phyloP scores from a whole-genome alignment of 257 asterid genomes.

The Rubia yunnanensis region DNA sequence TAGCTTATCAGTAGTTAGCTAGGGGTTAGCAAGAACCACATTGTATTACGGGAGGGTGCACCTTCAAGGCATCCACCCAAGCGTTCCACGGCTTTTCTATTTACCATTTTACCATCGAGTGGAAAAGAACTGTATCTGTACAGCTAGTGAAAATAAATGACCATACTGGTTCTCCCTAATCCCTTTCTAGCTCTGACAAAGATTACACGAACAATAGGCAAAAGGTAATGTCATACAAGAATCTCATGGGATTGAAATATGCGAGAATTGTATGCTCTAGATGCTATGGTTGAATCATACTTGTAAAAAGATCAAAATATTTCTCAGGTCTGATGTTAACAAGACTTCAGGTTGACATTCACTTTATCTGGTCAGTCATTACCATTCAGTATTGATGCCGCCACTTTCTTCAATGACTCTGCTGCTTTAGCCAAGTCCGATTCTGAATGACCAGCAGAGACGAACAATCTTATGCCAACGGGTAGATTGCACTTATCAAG shows the following conservation, averaged over 20 bases:
- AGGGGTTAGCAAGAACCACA: too few relatives aligned
- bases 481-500: not conserved
- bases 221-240: not conserved
- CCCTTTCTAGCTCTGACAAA: not conserved
- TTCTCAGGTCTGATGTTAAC: not conserved
- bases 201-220: not conserved
- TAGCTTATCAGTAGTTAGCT: too few relatives aligned
- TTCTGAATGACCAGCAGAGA: constrained; percentile 76
- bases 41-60: too few relatives aligned
- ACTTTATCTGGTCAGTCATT: constrained; percentile 14
- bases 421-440: constrained; percentile 57
- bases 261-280: constrained; percentile 1
- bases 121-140: not conserved
- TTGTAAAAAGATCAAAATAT: not conserved
- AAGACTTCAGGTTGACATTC: not conserved
- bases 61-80: too few relatives aligned
- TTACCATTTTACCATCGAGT: too few relatives aligned
- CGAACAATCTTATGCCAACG: constrained; percentile 13
- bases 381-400: constrained; percentile 29
- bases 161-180: not conserved
- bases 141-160: not conserved
- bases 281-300: not conserved
- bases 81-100: too few relatives aligned
- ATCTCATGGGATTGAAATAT: not conserved
- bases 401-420: constrained; percentile 50